Evolutionary conservation across 2,329 filamentous ascomycete genomes (phyloP).

Genomic region (Sporothrix brasiliensis): DNA sequence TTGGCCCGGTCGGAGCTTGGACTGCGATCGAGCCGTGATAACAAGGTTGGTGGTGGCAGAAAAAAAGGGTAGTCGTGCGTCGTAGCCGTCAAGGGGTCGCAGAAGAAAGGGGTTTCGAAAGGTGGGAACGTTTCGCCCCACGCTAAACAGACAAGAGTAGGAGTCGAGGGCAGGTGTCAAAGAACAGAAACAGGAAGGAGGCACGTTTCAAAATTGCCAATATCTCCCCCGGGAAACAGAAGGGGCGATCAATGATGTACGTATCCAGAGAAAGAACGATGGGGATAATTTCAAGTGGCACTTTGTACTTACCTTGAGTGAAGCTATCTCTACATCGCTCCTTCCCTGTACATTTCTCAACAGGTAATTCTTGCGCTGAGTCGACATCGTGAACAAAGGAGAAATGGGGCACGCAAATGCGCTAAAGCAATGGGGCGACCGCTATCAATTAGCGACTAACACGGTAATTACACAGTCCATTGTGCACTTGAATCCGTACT

Average conservation of each 20-base stretch:
- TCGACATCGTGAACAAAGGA: conserved; percentile 8
- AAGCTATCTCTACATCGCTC: not conserved
- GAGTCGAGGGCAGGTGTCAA: not conserved
- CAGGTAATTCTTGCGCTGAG: conserved; percentile 11
- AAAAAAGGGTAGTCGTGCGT: not conserved
- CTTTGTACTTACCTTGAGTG: not conserved
- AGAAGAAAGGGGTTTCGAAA: conserved; percentile 32
- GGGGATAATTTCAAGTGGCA: not conserved
- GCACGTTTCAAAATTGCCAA: not conserved
- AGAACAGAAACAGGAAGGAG: conserved; percentile 16
- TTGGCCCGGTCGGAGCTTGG: conserved; percentile 22
- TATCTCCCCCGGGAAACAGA: not conserved
- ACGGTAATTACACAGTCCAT: too few relatives aligned
- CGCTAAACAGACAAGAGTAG: conserved; percentile 18
- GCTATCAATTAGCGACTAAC: too few relatives aligned
- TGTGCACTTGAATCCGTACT: too few relatives aligned
- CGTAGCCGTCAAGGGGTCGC: conserved; percentile 21
- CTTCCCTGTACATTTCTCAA: not conserved
- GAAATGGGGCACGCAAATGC: not conserved
- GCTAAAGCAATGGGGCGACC: not conserved
- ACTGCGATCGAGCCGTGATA: not conserved
- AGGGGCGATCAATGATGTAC: conserved; percentile 6
- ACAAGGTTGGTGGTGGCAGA: not conserved
- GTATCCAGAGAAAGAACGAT: not conserved
- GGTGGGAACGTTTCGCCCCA: conserved; percentile 33